Percentiles rank a stretch among this genome's conserved stretches.
Evolutionary conservation across 2,329 filamentous ascomycete genomes (phyloP).

Genomic region (Xylariaceae sp.): DNA sequence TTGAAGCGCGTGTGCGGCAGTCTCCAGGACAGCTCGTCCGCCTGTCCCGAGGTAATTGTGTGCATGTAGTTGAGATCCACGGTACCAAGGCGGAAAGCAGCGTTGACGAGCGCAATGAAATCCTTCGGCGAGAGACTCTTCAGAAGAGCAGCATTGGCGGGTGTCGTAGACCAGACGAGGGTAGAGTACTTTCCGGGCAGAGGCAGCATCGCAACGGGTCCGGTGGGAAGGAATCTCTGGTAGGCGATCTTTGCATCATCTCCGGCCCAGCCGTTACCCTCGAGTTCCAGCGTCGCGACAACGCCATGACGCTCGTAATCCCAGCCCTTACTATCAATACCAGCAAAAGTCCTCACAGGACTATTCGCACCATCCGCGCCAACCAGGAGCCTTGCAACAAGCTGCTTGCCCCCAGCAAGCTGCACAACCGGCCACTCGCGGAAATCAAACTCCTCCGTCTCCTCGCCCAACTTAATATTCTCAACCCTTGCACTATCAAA

Average conservation of each 20-base stretch:
- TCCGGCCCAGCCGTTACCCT: slow-evolving; percentile 52
- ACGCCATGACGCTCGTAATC: slow-evolving; percentile 89
- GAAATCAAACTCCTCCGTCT: slow-evolving; percentile 66
- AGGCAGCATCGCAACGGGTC: slow-evolving; percentile 86
- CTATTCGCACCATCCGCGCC: slow-evolving; percentile 95
- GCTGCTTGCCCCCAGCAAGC: slow-evolving; percentile 58
- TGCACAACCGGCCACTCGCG: slow-evolving; percentile 82
- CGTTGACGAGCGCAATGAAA: slow-evolving; percentile 85
- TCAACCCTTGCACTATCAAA: slow-evolving; percentile 75
- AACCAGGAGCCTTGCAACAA: slow-evolving; percentile 79
- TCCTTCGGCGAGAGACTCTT: slow-evolving; percentile 68
- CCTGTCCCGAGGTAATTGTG: slow-evolving; percentile 52
- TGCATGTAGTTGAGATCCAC: slow-evolving; percentile 83
- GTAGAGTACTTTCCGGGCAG: slow-evolving; percentile 78
- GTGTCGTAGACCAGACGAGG: slow-evolving; percentile 91
- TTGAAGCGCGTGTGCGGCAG: slow-evolving; percentile 61
- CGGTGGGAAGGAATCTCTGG: slow-evolving; percentile 89
- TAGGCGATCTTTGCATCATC: slow-evolving; percentile 70
- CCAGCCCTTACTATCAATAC: slow-evolving; percentile 82
- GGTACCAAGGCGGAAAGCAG: slow-evolving; percentile 76
- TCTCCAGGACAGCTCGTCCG: slow-evolving; percentile 80
- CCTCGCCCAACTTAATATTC: slow-evolving; percentile 68
- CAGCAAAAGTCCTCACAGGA: slow-evolving; percentile 83
- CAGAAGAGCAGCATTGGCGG: slow-evolving; percentile 69
- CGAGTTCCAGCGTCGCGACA: slow-evolving; percentile 78